These are phyloP conservation scores for Lanzia echinophila DNA, from an alignment of 2,329 filamentous ascomycete genomes.

Conservation along the genomic window DNA sequence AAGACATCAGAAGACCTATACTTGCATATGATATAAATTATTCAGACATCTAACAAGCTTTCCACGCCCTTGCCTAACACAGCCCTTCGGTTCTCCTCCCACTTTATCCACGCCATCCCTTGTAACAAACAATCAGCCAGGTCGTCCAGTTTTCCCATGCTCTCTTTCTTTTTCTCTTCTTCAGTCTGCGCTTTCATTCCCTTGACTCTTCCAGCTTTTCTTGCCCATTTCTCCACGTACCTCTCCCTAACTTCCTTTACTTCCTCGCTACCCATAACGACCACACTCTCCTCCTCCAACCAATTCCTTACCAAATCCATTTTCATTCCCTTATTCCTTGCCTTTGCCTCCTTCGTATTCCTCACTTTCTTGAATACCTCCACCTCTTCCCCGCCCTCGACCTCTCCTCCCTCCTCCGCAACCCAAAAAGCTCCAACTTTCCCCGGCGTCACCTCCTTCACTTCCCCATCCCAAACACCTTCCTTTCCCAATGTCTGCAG, in stretches of 20 bases:
- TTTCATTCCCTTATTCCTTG: conserved; percentile 50
- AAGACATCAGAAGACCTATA: too few relatives aligned
- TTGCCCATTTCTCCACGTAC: conserved; percentile 32
- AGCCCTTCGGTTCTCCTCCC: conserved; percentile 54
- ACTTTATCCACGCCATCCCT: conserved; percentile 68
- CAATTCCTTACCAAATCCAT: conserved; percentile 54
- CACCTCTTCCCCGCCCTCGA: conserved; percentile 21
- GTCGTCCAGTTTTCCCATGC: conserved; percentile 65
- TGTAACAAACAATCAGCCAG: conserved; percentile 74
- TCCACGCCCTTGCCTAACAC: conserved; percentile 31
- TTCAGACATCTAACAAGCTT: conserved; percentile 21
- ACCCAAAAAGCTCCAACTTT: conserved; percentile 52
- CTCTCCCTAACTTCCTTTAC: conserved; percentile 32
- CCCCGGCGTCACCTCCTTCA: conserved; percentile 46
- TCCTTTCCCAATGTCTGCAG: conserved; percentile 49
- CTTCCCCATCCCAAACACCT: conserved; percentile 36
- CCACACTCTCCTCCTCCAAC: conserved; percentile 32
- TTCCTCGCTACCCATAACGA: conserved; percentile 29
- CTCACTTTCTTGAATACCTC: conserved; percentile 28
- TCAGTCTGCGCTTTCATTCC: conserved; percentile 16
- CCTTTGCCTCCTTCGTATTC: conserved; percentile 37
- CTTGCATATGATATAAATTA: background rate
- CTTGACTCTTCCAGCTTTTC: conserved; percentile 23
- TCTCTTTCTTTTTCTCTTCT: conserved; percentile 18
- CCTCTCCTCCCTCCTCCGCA: conserved; percentile 24